Evolutionary conservation across 345 rosid species (phyloP), one percentile per base, ranked within the genome.

Genomic region (Arabis alpina): DNA sequence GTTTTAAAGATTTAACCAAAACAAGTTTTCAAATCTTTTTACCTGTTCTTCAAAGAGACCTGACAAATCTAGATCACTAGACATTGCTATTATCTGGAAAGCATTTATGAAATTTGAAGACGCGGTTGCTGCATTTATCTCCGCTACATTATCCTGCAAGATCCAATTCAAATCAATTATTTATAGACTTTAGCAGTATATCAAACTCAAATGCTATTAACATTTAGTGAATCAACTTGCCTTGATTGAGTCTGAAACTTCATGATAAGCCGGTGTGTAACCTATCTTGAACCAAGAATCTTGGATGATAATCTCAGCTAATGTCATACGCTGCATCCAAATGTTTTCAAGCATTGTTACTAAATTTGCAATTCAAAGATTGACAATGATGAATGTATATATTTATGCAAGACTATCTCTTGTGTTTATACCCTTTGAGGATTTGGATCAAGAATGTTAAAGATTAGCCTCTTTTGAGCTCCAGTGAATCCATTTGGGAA

Each of bases 31-130:
- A 49, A 36, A 15, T 15, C 36, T 25, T 32, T 8, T 66, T 79
- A 77, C 98, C 85, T 82, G 83, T 69, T 82, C 93, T 85, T 86
- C 91, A 10, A 93, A 93, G 10, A 89, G 96, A 74, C 97, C 94
- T 30, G 96, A 91, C 80, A 91, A 79, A 83, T 93, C 97, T 13
- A 93, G 89, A 75, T 93, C 98, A 44, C 80, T 80, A 39, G 96
- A 93, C 98, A 91, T 91, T 58, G 97, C 97, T 78, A 91, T 91
- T 83, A 91, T 72, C 68, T 87, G 87, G 71, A 93, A 93, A 28
- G 98, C 98, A 74, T 89, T 91, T 70, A 93, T 86, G 79, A 87
- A 93, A 60, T 82, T 89, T 25, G 98, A 78, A 28, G 89, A 81
- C 47, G 75, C 80, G 1, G 68, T 66, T 24, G 61, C 68, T 30